Conservation (phyloP, 805 yeast species). For the Clavispora carvajalis region DNA sequence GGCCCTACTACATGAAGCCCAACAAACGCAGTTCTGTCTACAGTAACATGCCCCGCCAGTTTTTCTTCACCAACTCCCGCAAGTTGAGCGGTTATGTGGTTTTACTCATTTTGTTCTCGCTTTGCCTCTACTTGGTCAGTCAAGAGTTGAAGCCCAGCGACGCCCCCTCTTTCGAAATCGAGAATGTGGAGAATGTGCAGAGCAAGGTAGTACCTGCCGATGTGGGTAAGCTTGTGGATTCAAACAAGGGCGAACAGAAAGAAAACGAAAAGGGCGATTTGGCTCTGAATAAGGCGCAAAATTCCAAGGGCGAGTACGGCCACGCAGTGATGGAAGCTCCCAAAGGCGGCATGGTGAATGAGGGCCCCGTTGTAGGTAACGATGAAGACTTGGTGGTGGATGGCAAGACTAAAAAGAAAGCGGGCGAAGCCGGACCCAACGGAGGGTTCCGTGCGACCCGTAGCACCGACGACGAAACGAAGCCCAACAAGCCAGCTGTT, state of each 20-base stretch:
- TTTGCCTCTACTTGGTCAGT: conserved; percentile 30
- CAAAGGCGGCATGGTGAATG: conserved; percentile 43
- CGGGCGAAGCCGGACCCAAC: background rate
- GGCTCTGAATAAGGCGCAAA: conserved; percentile 35
- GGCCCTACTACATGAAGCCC: conserved; percentile 45
- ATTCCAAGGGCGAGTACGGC: conserved; percentile 36
- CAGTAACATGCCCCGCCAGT: conserved; percentile 25
- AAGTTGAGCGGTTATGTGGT: conserved; percentile 35
- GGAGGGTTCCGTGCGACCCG: background rate
- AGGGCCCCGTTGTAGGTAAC: conserved; percentile 38
- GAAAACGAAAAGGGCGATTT: conserved; percentile 30
- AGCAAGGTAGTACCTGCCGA: conserved; percentile 20
- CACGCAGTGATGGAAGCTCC: conserved; percentile 40
- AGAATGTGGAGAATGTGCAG: conserved; percentile 9
- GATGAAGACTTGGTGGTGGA: conserved; percentile 26
- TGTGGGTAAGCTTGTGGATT: conserved; percentile 24
- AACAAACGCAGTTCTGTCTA: conserved; percentile 32
- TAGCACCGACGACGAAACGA: background rate
- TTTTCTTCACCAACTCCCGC: conserved; percentile 33
- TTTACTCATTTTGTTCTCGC: conserved; percentile 29
- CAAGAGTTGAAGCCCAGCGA: conserved; percentile 29
- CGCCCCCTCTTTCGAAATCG: conserved; percentile 25
- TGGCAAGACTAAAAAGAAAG: conserved; percentile 8
- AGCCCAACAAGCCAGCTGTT: background rate
- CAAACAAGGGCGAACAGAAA: conserved; percentile 25